Evolutionary conservation across 2,329 filamentous ascomycete genomes (phyloP), one percentile per base, ranked within the genome.

Genomic region (Fusarium dimerum): DNA sequence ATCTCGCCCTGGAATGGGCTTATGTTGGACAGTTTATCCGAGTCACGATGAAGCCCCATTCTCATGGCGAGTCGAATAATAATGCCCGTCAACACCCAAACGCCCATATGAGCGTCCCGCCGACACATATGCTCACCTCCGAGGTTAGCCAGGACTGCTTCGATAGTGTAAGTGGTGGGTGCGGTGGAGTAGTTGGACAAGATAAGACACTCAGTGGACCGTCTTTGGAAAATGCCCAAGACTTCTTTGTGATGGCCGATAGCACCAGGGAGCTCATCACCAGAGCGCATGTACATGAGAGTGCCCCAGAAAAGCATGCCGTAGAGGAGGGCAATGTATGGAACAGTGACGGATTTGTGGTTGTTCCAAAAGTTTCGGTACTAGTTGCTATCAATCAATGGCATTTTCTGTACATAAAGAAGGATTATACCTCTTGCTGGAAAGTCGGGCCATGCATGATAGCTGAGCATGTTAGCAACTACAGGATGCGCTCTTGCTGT

Each of bases 41-140:
- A 55, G 3, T 62, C 60, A 1, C 60, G 60, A 29, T 62, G 60
- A 7, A 61, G 59, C 1, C 60, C 60, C 60, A 62, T 61, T 5
- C 57, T 48, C 55, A 62, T 51, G 0, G 60, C 60, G 15, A 62
- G 10, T 2, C 57, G 57, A 6, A 61, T 51, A 2, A 45, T 40
- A 3, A 61, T 47, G 2, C 60, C 51, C 0, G 39, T 43, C 1
- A 63, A 30, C 8, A 63, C 44, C 60, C 60, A 63, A 0, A 57
- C 50, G 1, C 55, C 55, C 0, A 59, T 18, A 3, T 61, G 47
- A 2, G 57, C 60, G 6, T 63, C 60, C 1, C 50, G 47, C 2
- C 51, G 48, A 3, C 50, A 48, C 0, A 57, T 48, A n/a, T 61
- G 59, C 7, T 63, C 60, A 2, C 48, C 45, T 0, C 54, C 47